phyloP scores from a whole-genome alignment of 2,329 filamentous ascomycete species.

The Amylocarpus encephaloides region DNA sequence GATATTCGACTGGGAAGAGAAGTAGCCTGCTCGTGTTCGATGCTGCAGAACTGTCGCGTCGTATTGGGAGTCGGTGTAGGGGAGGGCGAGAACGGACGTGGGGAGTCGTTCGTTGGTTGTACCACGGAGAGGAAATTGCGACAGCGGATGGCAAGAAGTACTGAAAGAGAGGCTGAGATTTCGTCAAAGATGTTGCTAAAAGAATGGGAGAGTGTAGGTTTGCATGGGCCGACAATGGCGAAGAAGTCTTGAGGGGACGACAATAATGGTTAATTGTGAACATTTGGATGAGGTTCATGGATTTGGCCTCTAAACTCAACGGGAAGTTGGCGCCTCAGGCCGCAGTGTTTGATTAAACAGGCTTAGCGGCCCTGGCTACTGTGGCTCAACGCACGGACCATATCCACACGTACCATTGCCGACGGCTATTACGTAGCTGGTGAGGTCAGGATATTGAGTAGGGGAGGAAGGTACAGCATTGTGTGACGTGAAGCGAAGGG shows the following conservation, averaged over 20 bases:
- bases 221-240: not conserved
- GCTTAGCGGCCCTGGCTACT: too few relatives aligned
- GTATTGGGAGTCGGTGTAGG: constrained; percentile 16
- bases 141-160: not conserved
- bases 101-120: constrained; percentile 12
- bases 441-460: too few relatives aligned
- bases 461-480: too few relatives aligned
- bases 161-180: not conserved
- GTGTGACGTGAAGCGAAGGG: too few relatives aligned
- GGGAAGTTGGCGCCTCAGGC: too few relatives aligned
- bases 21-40: constrained; percentile 6
- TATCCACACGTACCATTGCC: too few relatives aligned
- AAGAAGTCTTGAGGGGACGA: not conserved
- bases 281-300: too few relatives aligned
- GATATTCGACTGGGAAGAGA: constrained; percentile 4
- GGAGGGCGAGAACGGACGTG: not conserved
- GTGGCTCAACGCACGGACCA: too few relatives aligned
- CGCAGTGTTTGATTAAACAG: too few relatives aligned
- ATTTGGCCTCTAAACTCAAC: too few relatives aligned
- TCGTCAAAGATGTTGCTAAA: constrained; percentile 1
- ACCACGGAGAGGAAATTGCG: constrained; percentile 6
- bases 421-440: too few relatives aligned
- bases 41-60: constrained; percentile 11
- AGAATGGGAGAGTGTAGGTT: not conserved
- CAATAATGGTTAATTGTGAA: too few relatives aligned